Conservation (phyloP, 148 eudicot species). For the Rhododendron vialii region DNA sequence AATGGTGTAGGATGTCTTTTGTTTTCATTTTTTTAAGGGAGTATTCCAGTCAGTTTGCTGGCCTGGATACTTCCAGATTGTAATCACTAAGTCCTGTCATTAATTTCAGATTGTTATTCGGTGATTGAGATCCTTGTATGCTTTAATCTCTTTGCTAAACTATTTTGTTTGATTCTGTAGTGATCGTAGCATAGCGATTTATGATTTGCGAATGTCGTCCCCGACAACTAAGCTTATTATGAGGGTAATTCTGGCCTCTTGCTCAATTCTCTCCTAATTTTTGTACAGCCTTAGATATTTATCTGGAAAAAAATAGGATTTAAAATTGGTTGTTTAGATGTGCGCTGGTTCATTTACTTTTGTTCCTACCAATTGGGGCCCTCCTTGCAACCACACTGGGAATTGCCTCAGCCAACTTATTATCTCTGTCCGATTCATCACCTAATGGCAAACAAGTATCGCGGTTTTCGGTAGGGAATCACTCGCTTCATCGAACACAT, state of each 20-base stretch:
- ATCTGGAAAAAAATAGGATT: neutral
- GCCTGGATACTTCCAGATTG: neutral
- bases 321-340: neutral
- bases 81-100: neutral
- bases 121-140: neutral
- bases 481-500: neutral
- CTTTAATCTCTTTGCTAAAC: neutral
- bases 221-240: constrained; percentile 82
- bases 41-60: neutral
- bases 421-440: neutral
- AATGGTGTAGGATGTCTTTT: neutral
- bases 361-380: neutral
- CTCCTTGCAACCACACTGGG: neutral
- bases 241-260: constrained; percentile 44
- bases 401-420: neutral
- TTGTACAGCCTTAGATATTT: neutral
- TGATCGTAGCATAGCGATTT: constrained; percentile 87
- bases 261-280: neutral
- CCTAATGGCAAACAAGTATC: neutral
- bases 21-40: neutral
- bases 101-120: neutral
- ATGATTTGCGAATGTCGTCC: constrained; percentile 83
- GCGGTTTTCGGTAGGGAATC: neutral
- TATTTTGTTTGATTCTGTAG: constrained; percentile 26
- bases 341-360: neutral